Percentiles rank a stretch among this genome's conserved stretches.
phyloP scores from a whole-genome alignment of 192 early-diverging fungal genomes.

The Umbelopsis isabellina region DNA sequence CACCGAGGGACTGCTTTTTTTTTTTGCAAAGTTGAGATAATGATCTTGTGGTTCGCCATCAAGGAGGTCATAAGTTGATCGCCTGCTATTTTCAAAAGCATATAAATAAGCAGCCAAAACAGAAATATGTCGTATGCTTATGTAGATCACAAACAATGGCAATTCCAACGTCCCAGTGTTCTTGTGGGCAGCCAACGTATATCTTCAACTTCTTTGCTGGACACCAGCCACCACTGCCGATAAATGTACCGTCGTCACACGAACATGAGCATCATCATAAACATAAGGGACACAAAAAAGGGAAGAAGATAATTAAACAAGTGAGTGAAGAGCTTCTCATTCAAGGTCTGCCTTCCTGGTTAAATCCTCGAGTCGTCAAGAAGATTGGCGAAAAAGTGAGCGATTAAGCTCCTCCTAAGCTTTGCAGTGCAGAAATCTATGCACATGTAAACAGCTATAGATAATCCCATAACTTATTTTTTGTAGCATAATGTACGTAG shows the following conservation, averaged over 20 bases:
- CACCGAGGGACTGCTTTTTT: too few relatives aligned
- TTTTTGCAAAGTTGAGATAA: too few relatives aligned
- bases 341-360: constrained; percentile 25
- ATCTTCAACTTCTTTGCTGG: constrained; percentile 21
- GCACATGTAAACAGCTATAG: background rate
- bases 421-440: background rate
- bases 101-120: background rate
- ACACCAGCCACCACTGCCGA: constrained; percentile 11
- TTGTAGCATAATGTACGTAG: too few relatives aligned
- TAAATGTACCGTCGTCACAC: background rate
- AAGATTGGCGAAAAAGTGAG: constrained; percentile 19
- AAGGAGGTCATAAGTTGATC: constrained; percentile 8
- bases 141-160: constrained; percentile 18
- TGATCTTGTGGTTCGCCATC: constrained; percentile 11
- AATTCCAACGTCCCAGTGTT: constrained; percentile 13
- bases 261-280: constrained; percentile 1
- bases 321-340: constrained; percentile 14
- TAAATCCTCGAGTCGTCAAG: constrained; percentile 28
- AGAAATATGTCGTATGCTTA: background rate
- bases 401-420: background rate
- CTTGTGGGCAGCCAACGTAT: constrained; percentile 12
- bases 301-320: constrained; percentile 13
- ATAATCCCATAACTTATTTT: too few relatives aligned
- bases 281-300: constrained; percentile 6
- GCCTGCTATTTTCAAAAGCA: background rate